phyloP scores from a whole-genome alignment of 164 flowering plant genomes.

The Chloranthus sessilifolius region DNA sequence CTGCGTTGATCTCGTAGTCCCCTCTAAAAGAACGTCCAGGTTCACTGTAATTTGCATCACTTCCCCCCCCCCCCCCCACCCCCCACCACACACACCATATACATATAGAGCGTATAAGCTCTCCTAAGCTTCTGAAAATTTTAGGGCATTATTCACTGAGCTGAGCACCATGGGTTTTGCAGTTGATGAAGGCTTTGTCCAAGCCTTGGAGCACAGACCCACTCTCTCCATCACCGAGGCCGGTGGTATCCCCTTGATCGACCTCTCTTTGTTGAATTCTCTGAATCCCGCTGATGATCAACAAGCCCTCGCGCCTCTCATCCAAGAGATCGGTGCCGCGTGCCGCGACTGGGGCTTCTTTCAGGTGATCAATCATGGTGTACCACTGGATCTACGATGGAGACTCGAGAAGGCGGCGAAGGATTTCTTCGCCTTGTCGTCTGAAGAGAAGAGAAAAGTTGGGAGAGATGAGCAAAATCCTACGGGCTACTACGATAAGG shows the following conservation, averaged over 20 bases:
- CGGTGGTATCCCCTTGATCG: conserved; percentile 43
- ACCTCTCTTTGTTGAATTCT: conserved; percentile 28
- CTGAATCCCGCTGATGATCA: background rate
- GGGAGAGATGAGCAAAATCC: conserved; percentile 38
- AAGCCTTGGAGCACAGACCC: conserved; percentile 47
- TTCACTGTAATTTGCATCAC: too few relatives aligned
- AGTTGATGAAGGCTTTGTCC: conserved; percentile 42
- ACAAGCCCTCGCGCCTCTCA: conserved; percentile 9
- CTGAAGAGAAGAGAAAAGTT: conserved; percentile 51
- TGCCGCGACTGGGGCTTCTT: conserved; percentile 71
- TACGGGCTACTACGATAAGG: conserved; percentile 52
- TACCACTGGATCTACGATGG: conserved; percentile 25
- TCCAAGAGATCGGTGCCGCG: conserved; percentile 33
- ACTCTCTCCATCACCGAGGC: conserved; percentile 12
- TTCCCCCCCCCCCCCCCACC: too few relatives aligned
- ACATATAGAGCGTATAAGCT: too few relatives aligned
- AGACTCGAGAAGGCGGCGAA: conserved; percentile 24
- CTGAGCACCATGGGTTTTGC: conserved; percentile 18
- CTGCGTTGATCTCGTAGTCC: too few relatives aligned
- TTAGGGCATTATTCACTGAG: background rate
- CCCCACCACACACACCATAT: too few relatives aligned
- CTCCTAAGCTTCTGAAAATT: background rate
- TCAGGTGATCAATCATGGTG: conserved; percentile 70
- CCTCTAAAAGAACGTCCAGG: too few relatives aligned
- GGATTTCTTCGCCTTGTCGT: conserved; percentile 36